Evolutionary conservation across 2,329 filamentous ascomycete genomes (phyloP).

Genomic region (Fusarium irregulare): DNA sequence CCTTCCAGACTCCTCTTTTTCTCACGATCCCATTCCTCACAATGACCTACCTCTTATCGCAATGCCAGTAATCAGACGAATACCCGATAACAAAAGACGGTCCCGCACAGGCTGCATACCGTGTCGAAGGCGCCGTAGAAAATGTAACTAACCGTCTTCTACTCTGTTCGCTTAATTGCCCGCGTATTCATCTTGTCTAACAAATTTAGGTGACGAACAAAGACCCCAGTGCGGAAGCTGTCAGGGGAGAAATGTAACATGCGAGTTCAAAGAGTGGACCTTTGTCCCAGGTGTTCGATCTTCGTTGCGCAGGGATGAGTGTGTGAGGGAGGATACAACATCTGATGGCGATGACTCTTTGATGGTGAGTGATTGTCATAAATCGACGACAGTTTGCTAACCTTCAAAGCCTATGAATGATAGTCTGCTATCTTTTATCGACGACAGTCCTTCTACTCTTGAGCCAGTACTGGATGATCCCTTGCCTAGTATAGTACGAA

Average conservation of each 20-base stretch:
- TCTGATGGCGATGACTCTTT: not conserved
- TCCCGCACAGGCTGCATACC: conserved; percentile 30
- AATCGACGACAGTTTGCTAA: not conserved
- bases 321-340: not conserved
- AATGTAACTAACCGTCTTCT: not conserved
- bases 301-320: not conserved
- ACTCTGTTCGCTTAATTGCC: no score
- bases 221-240: conserved; percentile 31
- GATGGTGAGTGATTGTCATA: not conserved
- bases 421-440: conserved; percentile 7
- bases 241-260: conserved; percentile 25
- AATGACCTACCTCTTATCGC: conserved; percentile 9
- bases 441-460: conserved; percentile 4
- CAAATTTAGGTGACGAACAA: conserved; percentile 19
- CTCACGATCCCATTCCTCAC: conserved; percentile 1
- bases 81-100: conserved; percentile 27
- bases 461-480: not conserved
- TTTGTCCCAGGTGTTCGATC: conserved; percentile 23
- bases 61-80: conserved; percentile 31
- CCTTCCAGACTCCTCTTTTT: conserved; percentile 19
- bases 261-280: conserved; percentile 36
- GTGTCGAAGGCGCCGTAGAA: conserved; percentile 33
- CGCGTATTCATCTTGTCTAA: no score
- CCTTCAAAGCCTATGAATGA: conserved; percentile 4
- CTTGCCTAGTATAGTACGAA: not conserved